phyloP scores from a whole-genome alignment of 768 basidiomycete genomes.

The Lactarius sp. region DNA sequence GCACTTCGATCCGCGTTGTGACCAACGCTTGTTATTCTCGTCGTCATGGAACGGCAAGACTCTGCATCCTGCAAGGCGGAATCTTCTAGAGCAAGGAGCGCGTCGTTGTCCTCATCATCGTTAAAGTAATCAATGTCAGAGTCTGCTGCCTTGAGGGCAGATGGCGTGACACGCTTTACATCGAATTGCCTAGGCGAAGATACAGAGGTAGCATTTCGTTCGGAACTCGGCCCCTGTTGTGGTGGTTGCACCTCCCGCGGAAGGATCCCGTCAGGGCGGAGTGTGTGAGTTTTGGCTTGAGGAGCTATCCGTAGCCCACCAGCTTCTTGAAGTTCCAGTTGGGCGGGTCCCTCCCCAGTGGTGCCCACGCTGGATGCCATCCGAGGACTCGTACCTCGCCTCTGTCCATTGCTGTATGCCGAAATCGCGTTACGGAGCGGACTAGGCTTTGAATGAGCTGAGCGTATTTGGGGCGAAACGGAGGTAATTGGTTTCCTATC shows the following conservation, averaged over 20 bases:
- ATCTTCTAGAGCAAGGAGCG: constrained; percentile 12
- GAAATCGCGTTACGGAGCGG: constrained; percentile 4
- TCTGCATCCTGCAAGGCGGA: not conserved
- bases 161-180: not conserved
- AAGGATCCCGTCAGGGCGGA: not conserved
- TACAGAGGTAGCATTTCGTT: not conserved
- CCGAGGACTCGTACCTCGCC: not conserved
- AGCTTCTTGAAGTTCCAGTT: not conserved
- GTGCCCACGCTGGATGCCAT: not conserved
- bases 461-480: not conserved
- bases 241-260: not conserved
- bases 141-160: constrained; percentile 4
- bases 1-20: not conserved
- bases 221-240: constrained; percentile 6
- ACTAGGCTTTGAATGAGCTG: constrained; percentile 6
- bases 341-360: not conserved
- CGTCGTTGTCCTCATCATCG: constrained; percentile 14
- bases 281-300: not conserved
- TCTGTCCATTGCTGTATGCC: not conserved
- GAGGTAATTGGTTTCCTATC: not conserved
- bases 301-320: not conserved
- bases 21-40: not conserved
- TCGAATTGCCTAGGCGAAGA: not conserved
- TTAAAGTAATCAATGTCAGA: constrained; percentile 28
- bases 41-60: not conserved